phyloP scores from a whole-genome alignment of 2,329 filamentous ascomycete species.

The Pezicula neosporulosa region DNA sequence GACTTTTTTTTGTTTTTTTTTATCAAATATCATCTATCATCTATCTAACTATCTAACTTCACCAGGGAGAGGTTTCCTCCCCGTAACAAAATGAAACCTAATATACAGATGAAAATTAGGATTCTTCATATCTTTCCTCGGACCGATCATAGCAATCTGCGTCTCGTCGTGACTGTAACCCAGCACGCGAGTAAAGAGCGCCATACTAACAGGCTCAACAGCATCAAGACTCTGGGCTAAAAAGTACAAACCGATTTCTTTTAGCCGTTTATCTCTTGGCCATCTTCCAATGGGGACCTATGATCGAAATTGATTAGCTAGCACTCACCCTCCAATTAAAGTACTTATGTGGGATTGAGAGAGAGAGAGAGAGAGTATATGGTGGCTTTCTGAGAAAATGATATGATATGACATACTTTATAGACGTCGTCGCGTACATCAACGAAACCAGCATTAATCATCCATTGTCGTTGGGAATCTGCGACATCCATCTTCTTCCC shows the following conservation, averaged over 20 bases:
- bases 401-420: slow-evolving; percentile 4
- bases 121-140: slow-evolving; percentile 3
- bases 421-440: slow-evolving; percentile 25
- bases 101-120: slow-evolving; percentile 4
- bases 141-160: slow-evolving; percentile 1
- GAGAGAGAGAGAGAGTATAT: too few relatives aligned
- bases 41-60: background rate
- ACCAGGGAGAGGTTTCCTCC: slow-evolving; percentile 20
- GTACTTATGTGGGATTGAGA: too few relatives aligned
- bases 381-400: background rate
- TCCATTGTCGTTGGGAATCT: slow-evolving; percentile 9
- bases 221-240: slow-evolving; percentile 3
- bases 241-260: slow-evolving; percentile 30
- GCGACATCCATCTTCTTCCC: slow-evolving; percentile 6
- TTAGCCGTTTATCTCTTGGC: slow-evolving; percentile 31
- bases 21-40: too few relatives aligned
- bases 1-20: too few relatives aligned
- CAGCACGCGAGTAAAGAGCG: slow-evolving; percentile 4
- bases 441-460: slow-evolving; percentile 34
- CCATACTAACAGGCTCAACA: slow-evolving; percentile 5
- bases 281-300: slow-evolving; percentile 35
- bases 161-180: slow-evolving; percentile 1
- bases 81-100: slow-evolving; percentile 8
- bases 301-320: background rate
- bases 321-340: too few relatives aligned